Percentiles rank a stretch among this genome's conserved stretches.
Evolutionary conservation across 305 asterid genomes (phyloP).

Genomic region (Plantago rigida): DNA sequence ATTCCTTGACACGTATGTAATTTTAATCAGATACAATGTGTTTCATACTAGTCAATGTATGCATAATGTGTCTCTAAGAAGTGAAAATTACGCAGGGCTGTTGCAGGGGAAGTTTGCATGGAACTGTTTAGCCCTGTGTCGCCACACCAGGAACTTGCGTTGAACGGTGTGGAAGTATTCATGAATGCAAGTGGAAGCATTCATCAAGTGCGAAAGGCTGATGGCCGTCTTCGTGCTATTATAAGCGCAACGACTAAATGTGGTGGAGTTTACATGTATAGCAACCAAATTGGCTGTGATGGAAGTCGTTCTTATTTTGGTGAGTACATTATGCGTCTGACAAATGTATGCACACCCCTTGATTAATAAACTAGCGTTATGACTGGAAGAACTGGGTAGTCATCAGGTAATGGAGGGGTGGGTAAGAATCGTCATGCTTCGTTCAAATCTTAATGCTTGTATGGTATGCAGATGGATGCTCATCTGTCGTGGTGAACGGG

Average conservation of each 20-base stretch:
- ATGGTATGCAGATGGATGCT: conserved; percentile 57
- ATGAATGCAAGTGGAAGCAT: conserved; percentile 75
- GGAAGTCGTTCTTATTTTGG: conserved; percentile 64
- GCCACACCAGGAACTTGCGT: conserved; percentile 59
- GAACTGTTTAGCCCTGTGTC: conserved; percentile 56
- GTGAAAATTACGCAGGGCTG: conserved; percentile 37
- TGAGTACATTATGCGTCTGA: conserved; percentile 10
- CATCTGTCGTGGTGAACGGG: conserved; percentile 68
- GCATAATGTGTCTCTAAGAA: too few species aligned
- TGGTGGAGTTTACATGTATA: conserved; percentile 76
- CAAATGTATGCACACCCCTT: neutral
- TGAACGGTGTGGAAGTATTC: conserved; percentile 70
- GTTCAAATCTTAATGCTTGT: neutral
- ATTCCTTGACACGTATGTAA: conserved; percentile 55
- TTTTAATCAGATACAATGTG: neutral
- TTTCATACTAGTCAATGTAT: too few species aligned
- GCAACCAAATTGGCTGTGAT: conserved; percentile 73
- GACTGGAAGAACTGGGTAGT: too few species aligned
- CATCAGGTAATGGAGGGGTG: too few species aligned
- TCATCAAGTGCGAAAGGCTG: conserved; percentile 51
- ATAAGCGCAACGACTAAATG: conserved; percentile 55
- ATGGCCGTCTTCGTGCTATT: conserved; percentile 46
- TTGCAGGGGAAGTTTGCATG: conserved; percentile 68
- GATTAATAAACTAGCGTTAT: neutral
- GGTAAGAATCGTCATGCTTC: too few species aligned